Evolutionary conservation across 2,329 filamentous ascomycete species (phyloP), one percentile per base, ranked within the genome.

Genomic region (Botrytis aclada): DNA sequence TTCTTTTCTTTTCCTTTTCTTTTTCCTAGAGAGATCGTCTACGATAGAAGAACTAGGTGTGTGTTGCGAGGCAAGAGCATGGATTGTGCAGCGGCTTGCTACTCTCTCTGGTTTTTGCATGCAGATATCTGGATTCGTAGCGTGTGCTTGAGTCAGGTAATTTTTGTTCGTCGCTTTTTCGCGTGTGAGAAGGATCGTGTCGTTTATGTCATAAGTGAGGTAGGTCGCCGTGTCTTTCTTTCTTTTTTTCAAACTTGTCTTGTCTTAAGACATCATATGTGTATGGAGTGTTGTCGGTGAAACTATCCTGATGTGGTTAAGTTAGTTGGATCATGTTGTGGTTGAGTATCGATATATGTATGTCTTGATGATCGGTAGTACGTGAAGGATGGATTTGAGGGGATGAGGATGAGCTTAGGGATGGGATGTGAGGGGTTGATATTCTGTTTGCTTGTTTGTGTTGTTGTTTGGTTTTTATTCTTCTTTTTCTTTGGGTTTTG

Each of bases 181-280:
- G n/a, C 0, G 14, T 1, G 3, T 3, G 25, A n/a, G 25, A 29
- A 54, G 51, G n/a, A 7, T 7, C 4, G 5, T 54, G 5, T 54
- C 14, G 51, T 6, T 16, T 54, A 3, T 29, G 25, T n/a, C 14
- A 16, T 54, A n/a, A 1, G 43, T 45, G 43, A 54, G n/a, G 51
- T 29, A 54, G n/a, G 51, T 29, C 12, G 22, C n/a, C 5, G 25
- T n/a, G 45, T 43, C 18, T 45, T 45, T 22, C 43, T 45, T 39
- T n/a, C n/a, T 37, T 37, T 37, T 37, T 7, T 37, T 8, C 9
- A 10, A 10, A 39, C 6, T 39, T 20, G 43, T 45, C 18, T 45
- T 45, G 43, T 45, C 16, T 47, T 47, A n/a, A n/a, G n/a, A n/a
- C n/a, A 22, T 47, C 9, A 12, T 25, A 22, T 1, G 25, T 51